Percentiles rank a stretch among this genome's conserved stretches.
Conservation (phyloP, 1,284 basidiomycete species). For the Flammula alnicola region DNA sequence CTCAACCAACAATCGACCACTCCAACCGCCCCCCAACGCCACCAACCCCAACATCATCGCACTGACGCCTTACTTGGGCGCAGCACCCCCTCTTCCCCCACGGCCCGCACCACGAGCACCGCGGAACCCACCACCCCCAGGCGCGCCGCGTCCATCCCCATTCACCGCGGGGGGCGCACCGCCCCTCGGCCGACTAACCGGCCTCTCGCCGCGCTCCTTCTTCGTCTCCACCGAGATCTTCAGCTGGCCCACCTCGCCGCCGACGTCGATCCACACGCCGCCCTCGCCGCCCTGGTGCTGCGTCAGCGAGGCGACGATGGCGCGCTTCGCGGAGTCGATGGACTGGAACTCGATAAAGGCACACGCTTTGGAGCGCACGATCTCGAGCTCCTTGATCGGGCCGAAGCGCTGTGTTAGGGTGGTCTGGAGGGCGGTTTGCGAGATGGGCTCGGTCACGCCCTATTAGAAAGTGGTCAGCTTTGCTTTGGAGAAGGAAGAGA, state of each 20-base stretch:
- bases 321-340: constrained; percentile 83
- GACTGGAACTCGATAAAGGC: constrained; percentile 91
- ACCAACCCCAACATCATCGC: constrained; percentile 5
- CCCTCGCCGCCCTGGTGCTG: constrained; percentile 81
- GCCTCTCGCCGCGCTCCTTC: constrained; percentile 85
- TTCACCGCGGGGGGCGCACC: constrained; percentile 47
- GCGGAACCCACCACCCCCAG: constrained; percentile 28
- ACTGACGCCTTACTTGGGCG: constrained; percentile 15
- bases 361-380: constrained; percentile 88
- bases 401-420: constrained; percentile 79
- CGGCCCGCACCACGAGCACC: constrained; percentile 27
- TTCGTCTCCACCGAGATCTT: constrained; percentile 85
- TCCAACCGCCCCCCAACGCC: constrained; percentile 5
- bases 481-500: background rate
- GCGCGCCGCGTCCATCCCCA: constrained; percentile 33
- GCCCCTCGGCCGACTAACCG: constrained; percentile 51
- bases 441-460: constrained; percentile 79
- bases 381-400: constrained; percentile 86
- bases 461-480: constrained; percentile 32
- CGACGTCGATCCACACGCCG: constrained; percentile 78
- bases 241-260: constrained; percentile 52
- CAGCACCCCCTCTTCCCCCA: constrained; percentile 28
- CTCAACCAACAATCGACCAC: constrained; percentile 2
- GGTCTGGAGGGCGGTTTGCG: constrained; percentile 60
- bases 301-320: constrained; percentile 78